Evolutionary conservation across 768 basidiomycete genomes (phyloP).

Genomic region (Gautieria morchelliformis): DNA sequence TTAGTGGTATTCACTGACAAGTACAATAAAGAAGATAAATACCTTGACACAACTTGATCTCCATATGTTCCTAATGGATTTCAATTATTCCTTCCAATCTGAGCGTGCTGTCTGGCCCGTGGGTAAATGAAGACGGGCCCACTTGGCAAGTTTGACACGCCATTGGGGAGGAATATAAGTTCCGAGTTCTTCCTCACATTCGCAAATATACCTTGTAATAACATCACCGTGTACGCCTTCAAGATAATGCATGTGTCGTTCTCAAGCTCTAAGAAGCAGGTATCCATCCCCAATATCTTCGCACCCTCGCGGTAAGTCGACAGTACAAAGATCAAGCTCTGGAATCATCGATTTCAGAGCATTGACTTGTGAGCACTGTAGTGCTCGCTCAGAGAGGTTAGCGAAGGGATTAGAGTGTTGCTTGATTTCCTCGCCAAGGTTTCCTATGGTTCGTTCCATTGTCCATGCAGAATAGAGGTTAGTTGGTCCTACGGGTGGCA

Average conservation of each 20-base stretch:
- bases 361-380: not conserved
- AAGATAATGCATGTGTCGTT: not conserved
- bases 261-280: not conserved
- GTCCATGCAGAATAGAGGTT: too few relatives aligned
- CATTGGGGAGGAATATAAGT: not conserved
- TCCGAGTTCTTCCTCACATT: not conserved
- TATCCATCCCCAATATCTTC: not conserved
- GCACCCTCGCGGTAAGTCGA: not conserved
- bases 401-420: too few relatives aligned
- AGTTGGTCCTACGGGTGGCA: conserved; percentile 15
- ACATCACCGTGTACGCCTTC: not conserved
- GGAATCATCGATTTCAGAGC: not conserved
- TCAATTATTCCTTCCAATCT: not conserved
- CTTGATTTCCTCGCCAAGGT: too few relatives aligned
- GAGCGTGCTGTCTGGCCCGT: not conserved
- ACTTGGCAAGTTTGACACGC: not conserved
- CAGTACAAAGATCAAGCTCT: not conserved
- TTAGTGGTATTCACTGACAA: not conserved
- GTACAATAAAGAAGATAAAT: not conserved
- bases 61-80: not conserved
- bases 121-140: not conserved
- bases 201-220: too few relatives aligned
- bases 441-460: too few relatives aligned
- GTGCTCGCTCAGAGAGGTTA: too few relatives aligned
- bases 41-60: not conserved